phyloP scores from a whole-genome alignment of 2,329 filamentous ascomycete genomes.

The Tolypocladium guangdongense region DNA sequence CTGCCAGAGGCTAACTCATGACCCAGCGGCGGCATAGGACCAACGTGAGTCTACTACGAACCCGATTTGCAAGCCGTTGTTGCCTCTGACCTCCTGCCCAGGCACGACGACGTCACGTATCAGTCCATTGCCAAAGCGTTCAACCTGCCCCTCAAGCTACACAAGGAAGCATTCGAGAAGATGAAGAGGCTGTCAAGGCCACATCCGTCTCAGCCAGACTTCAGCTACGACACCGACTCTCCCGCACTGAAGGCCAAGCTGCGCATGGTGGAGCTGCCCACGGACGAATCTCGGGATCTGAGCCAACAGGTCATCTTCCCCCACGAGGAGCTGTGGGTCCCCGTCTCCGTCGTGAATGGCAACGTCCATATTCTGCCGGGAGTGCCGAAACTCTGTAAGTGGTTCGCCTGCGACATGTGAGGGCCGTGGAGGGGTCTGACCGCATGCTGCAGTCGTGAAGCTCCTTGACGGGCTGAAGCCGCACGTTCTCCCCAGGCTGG shows the following conservation, averaged over 20 bases:
- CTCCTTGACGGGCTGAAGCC: conserved; percentile 71
- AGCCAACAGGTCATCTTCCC: conserved; percentile 70
- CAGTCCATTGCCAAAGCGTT: conserved; percentile 89
- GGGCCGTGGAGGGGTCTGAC: background rate
- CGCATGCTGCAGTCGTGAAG: conserved; percentile 44
- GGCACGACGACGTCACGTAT: conserved; percentile 97
- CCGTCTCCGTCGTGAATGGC: conserved; percentile 76
- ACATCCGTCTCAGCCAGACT: conserved; percentile 60
- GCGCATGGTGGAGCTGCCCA: conserved; percentile 82
- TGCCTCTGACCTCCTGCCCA: conserved; percentile 20
- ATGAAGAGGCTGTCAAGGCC: conserved; percentile 77
- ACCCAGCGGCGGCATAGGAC: conserved; percentile 75
- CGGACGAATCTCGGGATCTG: conserved; percentile 53
- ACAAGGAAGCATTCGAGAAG: conserved; percentile 63
- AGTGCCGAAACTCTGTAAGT: conserved; percentile 66
- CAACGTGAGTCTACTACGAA: conserved; percentile 54
- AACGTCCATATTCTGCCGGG: conserved; percentile 92
- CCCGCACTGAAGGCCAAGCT: conserved; percentile 69
- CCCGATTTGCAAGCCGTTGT: background rate
- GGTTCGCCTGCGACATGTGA: too few species aligned
- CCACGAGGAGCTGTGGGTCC: conserved; percentile 79
- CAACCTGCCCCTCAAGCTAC: conserved; percentile 60
- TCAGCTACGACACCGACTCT: conserved; percentile 77
- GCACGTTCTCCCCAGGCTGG: conserved; percentile 55
- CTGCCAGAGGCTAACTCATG: background rate